Percentiles rank a stretch among this genome's conserved stretches.
Evolutionary conservation across 2,329 filamentous ascomycete genomes (phyloP).

Genomic region (Phaeophleospora eucalypticola): DNA sequence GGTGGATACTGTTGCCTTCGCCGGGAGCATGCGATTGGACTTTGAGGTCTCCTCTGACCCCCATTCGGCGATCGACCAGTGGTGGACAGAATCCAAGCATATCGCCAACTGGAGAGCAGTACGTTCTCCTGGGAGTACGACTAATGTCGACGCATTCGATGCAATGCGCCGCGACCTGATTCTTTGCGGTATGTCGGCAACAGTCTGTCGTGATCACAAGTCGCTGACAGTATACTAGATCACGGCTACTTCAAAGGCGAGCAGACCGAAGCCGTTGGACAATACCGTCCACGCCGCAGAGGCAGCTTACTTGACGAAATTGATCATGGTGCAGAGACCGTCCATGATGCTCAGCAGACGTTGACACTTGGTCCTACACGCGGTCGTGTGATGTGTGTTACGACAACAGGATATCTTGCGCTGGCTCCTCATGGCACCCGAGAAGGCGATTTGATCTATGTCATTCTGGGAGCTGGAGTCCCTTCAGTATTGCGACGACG

Average conservation of each 20-base stretch:
- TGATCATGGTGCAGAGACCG: constrained; percentile 12
- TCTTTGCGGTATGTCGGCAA: constrained; percentile 9
- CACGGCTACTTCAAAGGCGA: constrained; percentile 15
- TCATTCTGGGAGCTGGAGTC: constrained; percentile 25
- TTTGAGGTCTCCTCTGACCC: constrained; percentile 7
- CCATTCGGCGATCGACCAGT: constrained; percentile 16
- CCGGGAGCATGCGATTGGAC: constrained; percentile 19
- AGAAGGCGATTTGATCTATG: constrained; percentile 28
- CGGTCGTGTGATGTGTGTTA: constrained; percentile 27
- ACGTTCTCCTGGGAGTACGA: constrained; percentile 26
- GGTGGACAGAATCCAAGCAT: constrained; percentile 25
- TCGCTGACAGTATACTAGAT: too few species aligned
- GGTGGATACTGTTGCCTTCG: constrained; percentile 24
- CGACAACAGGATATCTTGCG: constrained; percentile 26
- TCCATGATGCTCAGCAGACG: constrained; percentile 24
- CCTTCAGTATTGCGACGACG: constrained; percentile 24
- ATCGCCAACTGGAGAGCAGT: constrained; percentile 23
- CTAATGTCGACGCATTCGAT: constrained; percentile 26
- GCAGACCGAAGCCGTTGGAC: background rate
- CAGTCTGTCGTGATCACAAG: background rate
- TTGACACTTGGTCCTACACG: constrained; percentile 28
- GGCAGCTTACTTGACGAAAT: constrained; percentile 26
- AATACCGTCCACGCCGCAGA: constrained; percentile 7
- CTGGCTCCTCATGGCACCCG: constrained; percentile 25
- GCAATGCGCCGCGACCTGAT: constrained; percentile 20